Base-by-base conservation (phyloP, 768 basidiomycete species). In the Pleurotus salmoneostramineus region DNA sequence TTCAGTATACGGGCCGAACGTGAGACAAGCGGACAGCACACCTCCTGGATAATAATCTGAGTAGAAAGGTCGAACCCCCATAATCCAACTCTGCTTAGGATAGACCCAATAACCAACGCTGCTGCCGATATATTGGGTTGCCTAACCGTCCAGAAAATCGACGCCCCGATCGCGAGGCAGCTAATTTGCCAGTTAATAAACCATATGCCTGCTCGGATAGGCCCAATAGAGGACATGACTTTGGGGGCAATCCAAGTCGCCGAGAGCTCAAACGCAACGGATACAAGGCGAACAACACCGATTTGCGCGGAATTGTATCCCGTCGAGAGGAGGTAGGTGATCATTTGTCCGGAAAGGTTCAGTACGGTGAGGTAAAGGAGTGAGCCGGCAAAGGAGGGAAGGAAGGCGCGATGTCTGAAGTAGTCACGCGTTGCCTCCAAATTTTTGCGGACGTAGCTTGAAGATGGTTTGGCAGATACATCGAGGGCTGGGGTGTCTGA, bases 331-430 rank as follows among this genome's bases (percentile, higher is more conserved):
- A 69, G 64, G 33, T 66, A 69, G 4, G 68, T 66, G 36, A 67
- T 58, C 69, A 69, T 69, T 50, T 69, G 68, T 17, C 62, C 64
- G n/a, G 58, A 36, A n/a, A 68, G 66, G 31, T 59, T 62, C n/a
- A 71, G 69, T 3, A 69, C 69, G 7, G 69, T 69, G 58, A 71
- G 62, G 52, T 71, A 71, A n/a, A 71, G 64, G 0, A 71, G 43
- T 12, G 65, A 62, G 8, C 62, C 40, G 1, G 70, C 55, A 15
- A 68, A 59, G 12, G 69, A 69, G 10, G 64, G 65, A 27, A 61
- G 62, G 56, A 67, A 66, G 8, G 58, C 65, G 7, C 58, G 61
- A 44, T 66, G 65, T 12, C 59, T 56, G 48, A 51, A 58, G 57
- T 66, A 70, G 60, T 56, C 62, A 7, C 47, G 60, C 43, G 67